A percentile compares a stretch with the other conserved stretches of the same genome.
phyloP scores from a whole-genome alignment of 75 land plant genomes.

The Cryptomeria japonica region DNA sequence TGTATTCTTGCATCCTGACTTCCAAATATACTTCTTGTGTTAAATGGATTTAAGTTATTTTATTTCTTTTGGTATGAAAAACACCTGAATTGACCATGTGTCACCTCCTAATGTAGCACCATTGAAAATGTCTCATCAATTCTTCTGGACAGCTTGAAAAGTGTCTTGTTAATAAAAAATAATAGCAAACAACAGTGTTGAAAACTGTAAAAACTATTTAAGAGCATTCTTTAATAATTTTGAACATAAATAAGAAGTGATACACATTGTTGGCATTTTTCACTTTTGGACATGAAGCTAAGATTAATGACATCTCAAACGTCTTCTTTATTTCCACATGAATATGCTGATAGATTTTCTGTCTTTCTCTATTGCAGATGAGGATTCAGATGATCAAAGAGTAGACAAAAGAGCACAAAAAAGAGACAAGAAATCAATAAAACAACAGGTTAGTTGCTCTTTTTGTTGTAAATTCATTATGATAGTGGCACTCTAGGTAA shows the following conservation, averaged over 20 bases:
- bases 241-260: not conserved
- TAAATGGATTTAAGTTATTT: not conserved
- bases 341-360: not conserved
- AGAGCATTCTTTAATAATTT: not conserved
- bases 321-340: not conserved
- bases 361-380: conserved; percentile 23
- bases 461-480: not conserved
- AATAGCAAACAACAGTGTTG: not conserved
- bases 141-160: not conserved
- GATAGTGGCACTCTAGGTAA: not conserved
- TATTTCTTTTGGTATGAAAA: not conserved
- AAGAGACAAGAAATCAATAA: conserved; percentile 18
- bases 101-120: not conserved
- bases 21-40: not conserved
- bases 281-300: not conserved
- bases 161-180: not conserved
- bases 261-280: not conserved
- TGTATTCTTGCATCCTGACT: not conserved
- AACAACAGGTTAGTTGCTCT: conserved; percentile 23
- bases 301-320: not conserved
- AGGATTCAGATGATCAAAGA: conserved; percentile 17
- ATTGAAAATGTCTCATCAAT: not conserved
- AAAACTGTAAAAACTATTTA: not conserved
- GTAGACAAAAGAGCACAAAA: conserved; percentile 19
- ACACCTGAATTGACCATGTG: too few relatives aligned